Evolutionary conservation across 371 early-diverging fungal genomes (phyloP).

Genomic region (Mortierella sp.): DNA sequence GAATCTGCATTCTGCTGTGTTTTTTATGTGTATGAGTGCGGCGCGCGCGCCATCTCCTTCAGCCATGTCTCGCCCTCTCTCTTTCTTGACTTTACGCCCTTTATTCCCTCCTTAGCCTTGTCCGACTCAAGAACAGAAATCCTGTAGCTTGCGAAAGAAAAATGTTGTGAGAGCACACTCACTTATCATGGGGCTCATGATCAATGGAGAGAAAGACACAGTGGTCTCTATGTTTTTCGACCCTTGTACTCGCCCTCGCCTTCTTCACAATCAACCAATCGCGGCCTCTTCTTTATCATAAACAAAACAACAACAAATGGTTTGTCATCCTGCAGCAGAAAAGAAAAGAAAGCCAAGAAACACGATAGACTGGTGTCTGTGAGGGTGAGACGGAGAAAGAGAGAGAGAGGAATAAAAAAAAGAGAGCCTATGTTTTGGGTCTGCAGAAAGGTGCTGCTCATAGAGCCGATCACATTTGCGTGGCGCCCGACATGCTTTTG

Average conservation of each 20-base stretch:
- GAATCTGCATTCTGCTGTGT: no score
- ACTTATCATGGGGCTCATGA: background rate
- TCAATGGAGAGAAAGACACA: background rate
- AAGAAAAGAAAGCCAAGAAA: background rate
- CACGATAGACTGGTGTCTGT: background rate
- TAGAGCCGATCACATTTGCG: background rate
- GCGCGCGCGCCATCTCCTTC: background rate
- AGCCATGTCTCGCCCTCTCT: background rate
- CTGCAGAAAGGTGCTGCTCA: no score
- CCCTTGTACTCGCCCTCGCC: background rate
- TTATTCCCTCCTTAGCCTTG: no score
- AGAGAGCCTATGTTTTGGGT: no score
- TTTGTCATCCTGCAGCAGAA: slow-evolving; percentile 12
- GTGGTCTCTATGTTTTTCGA: background rate
- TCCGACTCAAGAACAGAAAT: background rate
- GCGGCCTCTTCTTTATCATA: background rate
- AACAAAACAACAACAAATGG: slow-evolving; percentile 9
- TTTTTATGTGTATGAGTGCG: background rate
- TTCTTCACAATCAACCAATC: background rate
- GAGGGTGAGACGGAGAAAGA: background rate
- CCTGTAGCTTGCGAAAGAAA: background rate
- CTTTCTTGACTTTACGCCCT: background rate
- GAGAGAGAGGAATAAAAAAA: background rate
- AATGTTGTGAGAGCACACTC: background rate
- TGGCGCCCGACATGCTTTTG: slow-evolving; percentile 5